phyloP scores from a whole-genome alignment of 2,329 filamentous ascomycete species.

The Aspergillus glaucus region DNA sequence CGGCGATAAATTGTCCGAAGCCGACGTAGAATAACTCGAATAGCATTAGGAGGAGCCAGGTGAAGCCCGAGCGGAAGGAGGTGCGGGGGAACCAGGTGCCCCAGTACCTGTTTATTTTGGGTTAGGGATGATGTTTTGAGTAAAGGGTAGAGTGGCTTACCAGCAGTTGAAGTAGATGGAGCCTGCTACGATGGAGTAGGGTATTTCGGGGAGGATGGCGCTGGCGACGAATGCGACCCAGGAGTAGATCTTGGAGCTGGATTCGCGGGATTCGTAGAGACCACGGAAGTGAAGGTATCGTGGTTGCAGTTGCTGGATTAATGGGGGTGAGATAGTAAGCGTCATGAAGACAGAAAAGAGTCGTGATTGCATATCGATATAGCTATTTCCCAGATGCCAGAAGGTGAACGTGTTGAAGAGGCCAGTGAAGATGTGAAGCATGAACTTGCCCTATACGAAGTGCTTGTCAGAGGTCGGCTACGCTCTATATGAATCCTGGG shows the following conservation, averaged over 20 bases:
- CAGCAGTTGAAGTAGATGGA: constrained; percentile 60
- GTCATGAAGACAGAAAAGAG: constrained; percentile 74
- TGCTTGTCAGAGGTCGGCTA: background rate
- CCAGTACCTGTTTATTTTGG: constrained; percentile 41
- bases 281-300: constrained; percentile 60
- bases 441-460: constrained; percentile 50
- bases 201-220: constrained; percentile 62
- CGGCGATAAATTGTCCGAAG: constrained; percentile 62
- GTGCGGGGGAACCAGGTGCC: constrained; percentile 48
- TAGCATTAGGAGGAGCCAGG: constrained; percentile 58
- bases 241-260: constrained; percentile 72
- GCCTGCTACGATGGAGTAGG: constrained; percentile 61
- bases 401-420: constrained; percentile 69
- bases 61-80: constrained; percentile 55
- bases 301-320: constrained; percentile 73
- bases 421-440: constrained; percentile 56
- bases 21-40: constrained; percentile 62
- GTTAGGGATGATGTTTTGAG: background rate
- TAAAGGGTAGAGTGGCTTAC: constrained; percentile 33
- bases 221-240: constrained; percentile 66
- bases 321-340: constrained; percentile 64
- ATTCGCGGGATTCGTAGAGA: constrained; percentile 66
- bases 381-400: constrained; percentile 53
- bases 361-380: constrained; percentile 61
- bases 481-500: background rate